These are phyloP conservation scores for Fusarium sp. DNA, from an alignment of 2,329 filamentous ascomycete genomes.

Conservation along the genomic window DNA sequence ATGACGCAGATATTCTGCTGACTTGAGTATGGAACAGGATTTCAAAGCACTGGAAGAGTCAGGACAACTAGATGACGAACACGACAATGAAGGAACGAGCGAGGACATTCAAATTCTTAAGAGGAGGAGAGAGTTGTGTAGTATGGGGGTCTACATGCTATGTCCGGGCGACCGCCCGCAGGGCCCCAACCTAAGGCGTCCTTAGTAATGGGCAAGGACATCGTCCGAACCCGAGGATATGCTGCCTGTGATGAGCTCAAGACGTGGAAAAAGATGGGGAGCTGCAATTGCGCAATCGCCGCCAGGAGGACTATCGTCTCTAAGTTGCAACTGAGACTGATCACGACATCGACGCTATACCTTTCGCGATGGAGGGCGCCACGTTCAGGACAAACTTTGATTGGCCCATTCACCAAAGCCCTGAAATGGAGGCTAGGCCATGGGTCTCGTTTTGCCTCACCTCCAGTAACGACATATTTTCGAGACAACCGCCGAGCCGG, in stretches of 20 bases:
- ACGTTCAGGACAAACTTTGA: slow-evolving; percentile 45
- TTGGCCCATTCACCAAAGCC: slow-evolving; percentile 48
- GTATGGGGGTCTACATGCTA: slow-evolving; percentile 43
- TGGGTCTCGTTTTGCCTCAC: slow-evolving; percentile 42
- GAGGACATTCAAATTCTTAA: slow-evolving; percentile 45
- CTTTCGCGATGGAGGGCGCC: slow-evolving; percentile 57
- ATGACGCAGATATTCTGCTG: slow-evolving; percentile 44
- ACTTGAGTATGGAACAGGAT: slow-evolving; percentile 34
- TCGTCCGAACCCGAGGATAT: slow-evolving; percentile 37
- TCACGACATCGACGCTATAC: slow-evolving; percentile 65
- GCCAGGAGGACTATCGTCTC: slow-evolving; percentile 46
- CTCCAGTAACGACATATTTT: slow-evolving; percentile 35
- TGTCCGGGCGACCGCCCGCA: slow-evolving; percentile 47
- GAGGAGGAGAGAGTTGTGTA: slow-evolving; percentile 31
- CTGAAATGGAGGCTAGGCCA: slow-evolving; percentile 42
- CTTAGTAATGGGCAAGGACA: slow-evolving; percentile 45
- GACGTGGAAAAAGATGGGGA: slow-evolving; percentile 44
- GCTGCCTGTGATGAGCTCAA: slow-evolving; percentile 39
- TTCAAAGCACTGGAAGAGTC: slow-evolving; percentile 36
- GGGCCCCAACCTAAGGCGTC: slow-evolving; percentile 34
- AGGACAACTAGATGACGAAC: slow-evolving; percentile 37
- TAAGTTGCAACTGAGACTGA: slow-evolving; percentile 53
- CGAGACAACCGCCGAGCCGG: slow-evolving; percentile 45
- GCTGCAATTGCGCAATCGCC: slow-evolving; percentile 53
- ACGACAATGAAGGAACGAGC: slow-evolving; percentile 17